Evolutionary conservation across 257 asterid species (phyloP).

Genomic region (Solanum sejunctum): DNA sequence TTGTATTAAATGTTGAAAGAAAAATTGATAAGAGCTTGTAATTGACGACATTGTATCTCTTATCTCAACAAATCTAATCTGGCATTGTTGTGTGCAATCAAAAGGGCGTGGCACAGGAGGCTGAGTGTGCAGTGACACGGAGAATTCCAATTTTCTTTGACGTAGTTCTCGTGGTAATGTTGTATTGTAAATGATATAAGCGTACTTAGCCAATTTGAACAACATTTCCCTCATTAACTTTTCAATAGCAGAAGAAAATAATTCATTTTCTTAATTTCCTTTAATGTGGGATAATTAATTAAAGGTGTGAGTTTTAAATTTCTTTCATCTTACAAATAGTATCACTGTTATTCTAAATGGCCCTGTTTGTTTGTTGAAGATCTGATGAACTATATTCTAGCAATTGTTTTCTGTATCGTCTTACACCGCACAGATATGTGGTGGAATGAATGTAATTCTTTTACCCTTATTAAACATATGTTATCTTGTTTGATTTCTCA

Average conservation of each 20-base stretch:
- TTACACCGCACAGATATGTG: not conserved
- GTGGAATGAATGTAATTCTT: not conserved
- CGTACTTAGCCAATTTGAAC: not conserved
- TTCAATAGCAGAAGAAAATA: not conserved
- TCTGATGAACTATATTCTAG: not conserved
- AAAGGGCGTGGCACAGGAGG: not conserved
- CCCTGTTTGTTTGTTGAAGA: not conserved
- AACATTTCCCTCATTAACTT: not conserved
- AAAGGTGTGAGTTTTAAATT: not conserved
- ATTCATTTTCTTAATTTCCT: not conserved
- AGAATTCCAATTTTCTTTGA: not conserved
- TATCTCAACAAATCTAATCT: not conserved
- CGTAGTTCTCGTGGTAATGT: not conserved
- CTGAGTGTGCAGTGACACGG: not conserved
- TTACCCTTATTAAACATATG: not conserved
- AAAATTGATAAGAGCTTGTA: not conserved
- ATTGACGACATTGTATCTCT: not conserved
- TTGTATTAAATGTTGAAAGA: not conserved
- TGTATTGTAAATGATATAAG: not conserved
- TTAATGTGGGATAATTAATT: not conserved
- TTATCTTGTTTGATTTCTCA: not conserved
- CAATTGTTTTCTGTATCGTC: not conserved
- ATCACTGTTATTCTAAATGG: not conserved
- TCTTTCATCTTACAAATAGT: not conserved
- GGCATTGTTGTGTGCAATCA: not conserved